Evolutionary conservation across 257 asterid species (phyloP).

Genomic region (Anisodus acutangulus): DNA sequence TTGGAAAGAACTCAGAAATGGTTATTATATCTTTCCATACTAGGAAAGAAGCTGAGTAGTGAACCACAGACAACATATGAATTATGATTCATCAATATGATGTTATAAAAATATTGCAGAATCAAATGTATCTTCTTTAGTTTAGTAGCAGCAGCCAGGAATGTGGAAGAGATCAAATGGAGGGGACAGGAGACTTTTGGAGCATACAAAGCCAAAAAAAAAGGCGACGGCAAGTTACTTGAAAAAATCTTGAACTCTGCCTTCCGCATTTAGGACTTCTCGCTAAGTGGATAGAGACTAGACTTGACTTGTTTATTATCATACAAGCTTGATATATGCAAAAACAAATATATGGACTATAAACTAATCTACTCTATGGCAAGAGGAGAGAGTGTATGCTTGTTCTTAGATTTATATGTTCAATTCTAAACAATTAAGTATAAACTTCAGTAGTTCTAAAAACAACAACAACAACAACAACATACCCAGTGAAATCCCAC

Average conservation of each 20-base stretch:
- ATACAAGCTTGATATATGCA: neutral
- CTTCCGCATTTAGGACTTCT: neutral
- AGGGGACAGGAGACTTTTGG: neutral
- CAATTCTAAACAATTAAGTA: no score
- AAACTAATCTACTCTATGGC: constrained; percentile 12
- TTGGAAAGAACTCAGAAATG: neutral
- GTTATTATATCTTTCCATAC: neutral
- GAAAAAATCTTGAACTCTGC: neutral
- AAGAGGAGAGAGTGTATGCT: neutral
- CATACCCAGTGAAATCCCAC: no score
- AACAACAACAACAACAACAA: no score
- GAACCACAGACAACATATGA: neutral
- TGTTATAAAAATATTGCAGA: neutral
- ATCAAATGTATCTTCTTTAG: neutral
- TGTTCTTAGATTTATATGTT: neutral
- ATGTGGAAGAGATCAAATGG: constrained; percentile 18
- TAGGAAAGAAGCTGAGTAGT: neutral
- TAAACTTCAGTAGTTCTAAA: neutral
- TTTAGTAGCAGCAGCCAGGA: neutral
- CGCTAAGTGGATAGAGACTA: neutral
- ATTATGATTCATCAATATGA: neutral
- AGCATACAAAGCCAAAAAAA: constrained; percentile 7
- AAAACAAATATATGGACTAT: neutral
- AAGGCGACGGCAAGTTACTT: neutral
- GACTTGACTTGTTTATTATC: neutral